Evolutionary conservation across 164 flowering plant genomes (phyloP).

Genomic region (Litsea cubeba): DNA sequence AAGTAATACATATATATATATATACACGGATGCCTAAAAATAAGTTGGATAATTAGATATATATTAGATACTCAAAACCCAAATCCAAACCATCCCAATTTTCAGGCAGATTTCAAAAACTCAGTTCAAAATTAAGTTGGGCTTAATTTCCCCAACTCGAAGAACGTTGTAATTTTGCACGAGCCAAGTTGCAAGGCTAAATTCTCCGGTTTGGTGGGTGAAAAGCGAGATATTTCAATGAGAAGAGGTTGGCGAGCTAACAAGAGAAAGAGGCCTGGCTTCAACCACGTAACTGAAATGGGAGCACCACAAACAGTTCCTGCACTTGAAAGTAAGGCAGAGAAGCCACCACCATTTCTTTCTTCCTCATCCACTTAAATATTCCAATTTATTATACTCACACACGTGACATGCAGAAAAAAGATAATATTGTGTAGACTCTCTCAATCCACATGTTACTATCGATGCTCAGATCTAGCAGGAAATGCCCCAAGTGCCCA

Average conservation of each 20-base stretch:
- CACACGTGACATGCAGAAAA: too few relatives aligned
- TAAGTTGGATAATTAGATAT: too few relatives aligned
- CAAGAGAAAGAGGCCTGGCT: slow-evolving; percentile 15
- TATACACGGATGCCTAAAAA: too few relatives aligned
- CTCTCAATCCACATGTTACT: background rate
- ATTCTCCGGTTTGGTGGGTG: background rate
- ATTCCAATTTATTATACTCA: background rate
- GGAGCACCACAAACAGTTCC: slow-evolving; percentile 1
- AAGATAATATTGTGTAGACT: background rate
- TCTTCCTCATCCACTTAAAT: slow-evolving; percentile 9
- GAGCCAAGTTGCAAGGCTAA: too few relatives aligned
- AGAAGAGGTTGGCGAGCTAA: background rate
- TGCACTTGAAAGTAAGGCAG: slow-evolving; percentile 17
- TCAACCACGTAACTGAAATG: slow-evolving; percentile 22
- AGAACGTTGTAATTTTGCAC: too few relatives aligned
- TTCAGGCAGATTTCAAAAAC: too few relatives aligned
- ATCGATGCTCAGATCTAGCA: background rate
- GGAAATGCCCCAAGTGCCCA: background rate
- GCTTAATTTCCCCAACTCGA: too few relatives aligned
- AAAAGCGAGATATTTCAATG: background rate
- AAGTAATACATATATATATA: too few relatives aligned
- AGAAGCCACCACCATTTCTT: slow-evolving; percentile 18
- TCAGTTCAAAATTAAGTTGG: too few relatives aligned
- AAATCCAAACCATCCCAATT: too few relatives aligned
- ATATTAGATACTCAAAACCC: too few relatives aligned